These are phyloP conservation scores for Coccomyxa subellipsoidea DNA, from an alignment of 163 green algal genomes.

Conservation along the genomic window DNA sequence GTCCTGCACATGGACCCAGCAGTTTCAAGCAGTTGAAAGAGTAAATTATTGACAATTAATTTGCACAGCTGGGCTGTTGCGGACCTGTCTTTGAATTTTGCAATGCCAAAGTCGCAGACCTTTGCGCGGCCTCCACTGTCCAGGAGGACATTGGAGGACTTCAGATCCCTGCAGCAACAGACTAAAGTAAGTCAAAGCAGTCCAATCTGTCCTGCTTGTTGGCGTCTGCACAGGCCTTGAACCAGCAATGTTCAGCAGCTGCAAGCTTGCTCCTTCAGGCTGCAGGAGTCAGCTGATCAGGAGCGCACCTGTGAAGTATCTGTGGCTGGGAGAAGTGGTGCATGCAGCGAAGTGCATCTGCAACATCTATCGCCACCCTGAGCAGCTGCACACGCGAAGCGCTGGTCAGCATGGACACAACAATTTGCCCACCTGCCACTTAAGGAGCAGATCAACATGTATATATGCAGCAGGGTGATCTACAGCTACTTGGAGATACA, in stretches of 20 bases:
- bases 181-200: neutral
- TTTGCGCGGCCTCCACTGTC: slow-evolving; percentile 36
- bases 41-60: neutral
- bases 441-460: too few relatives aligned
- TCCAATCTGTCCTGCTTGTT: too few relatives aligned
- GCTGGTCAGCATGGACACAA: too few relatives aligned
- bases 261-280: too few relatives aligned
- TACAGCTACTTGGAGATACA: too few relatives aligned
- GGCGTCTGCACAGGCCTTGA: too few relatives aligned
- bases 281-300: neutral
- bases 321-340: slow-evolving; percentile 30
- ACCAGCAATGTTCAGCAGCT: too few relatives aligned
- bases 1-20: too few relatives aligned
- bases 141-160: slow-evolving; percentile 52
- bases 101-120: slow-evolving; percentile 73
- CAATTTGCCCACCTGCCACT: too few relatives aligned
- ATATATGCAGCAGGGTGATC: too few relatives aligned
- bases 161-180: slow-evolving; percentile 47
- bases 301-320: slow-evolving; percentile 4
- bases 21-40: too few relatives aligned
- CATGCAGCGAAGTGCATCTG: slow-evolving; percentile 57
- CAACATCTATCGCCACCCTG: slow-evolving; percentile 45
- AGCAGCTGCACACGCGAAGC: slow-evolving; percentile 53
- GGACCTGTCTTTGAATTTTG: slow-evolving; percentile 56
- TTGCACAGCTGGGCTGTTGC: neutral